Evolutionary conservation across 1,284 basidiomycete species (phyloP).

Genomic region (Cryptococcus jaspeensis): DNA sequence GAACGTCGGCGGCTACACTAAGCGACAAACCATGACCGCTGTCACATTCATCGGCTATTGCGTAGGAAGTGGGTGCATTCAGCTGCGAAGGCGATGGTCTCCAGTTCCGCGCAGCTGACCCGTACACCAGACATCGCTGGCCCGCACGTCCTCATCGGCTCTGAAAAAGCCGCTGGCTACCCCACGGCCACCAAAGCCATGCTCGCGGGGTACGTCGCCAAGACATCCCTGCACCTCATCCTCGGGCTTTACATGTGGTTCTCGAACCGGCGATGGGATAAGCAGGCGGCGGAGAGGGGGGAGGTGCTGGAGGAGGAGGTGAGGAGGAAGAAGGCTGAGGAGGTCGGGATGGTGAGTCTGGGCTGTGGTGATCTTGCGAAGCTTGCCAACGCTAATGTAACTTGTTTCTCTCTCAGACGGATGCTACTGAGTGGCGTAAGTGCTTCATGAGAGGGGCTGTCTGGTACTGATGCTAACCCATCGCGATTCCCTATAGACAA

Average conservation of each 20-base stretch:
- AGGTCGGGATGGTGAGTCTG: constrained; percentile 11
- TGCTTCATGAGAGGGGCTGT: background rate
- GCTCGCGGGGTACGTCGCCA: constrained; percentile 24
- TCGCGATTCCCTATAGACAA: constrained; percentile 3
- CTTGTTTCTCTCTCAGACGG: constrained; percentile 3
- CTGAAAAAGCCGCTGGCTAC: constrained; percentile 16
- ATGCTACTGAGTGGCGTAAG: constrained; percentile 15
- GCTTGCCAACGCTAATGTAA: background rate
- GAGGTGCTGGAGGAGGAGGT: constrained; percentile 1
- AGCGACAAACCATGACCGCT: constrained; percentile 16
- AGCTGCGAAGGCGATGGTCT: background rate
- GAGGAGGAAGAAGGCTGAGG: constrained; percentile 5
- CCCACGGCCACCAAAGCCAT: constrained; percentile 23
- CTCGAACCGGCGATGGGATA: constrained; percentile 15
- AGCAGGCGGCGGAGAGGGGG: constrained; percentile 4
- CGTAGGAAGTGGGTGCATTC: constrained; percentile 14
- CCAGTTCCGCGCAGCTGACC: too few relatives aligned
- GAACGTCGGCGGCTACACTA: constrained; percentile 28
- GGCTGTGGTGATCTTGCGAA: background rate
- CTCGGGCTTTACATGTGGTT: constrained; percentile 21
- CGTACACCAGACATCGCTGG: constrained; percentile 18
- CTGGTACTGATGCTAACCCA: background rate
- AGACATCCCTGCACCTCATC: constrained; percentile 14
- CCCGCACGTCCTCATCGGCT: constrained; percentile 17
- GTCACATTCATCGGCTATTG: constrained; percentile 24